Base-by-base conservation (phyloP, 805 yeast species). In the Ogataea methylovora region DNA sequence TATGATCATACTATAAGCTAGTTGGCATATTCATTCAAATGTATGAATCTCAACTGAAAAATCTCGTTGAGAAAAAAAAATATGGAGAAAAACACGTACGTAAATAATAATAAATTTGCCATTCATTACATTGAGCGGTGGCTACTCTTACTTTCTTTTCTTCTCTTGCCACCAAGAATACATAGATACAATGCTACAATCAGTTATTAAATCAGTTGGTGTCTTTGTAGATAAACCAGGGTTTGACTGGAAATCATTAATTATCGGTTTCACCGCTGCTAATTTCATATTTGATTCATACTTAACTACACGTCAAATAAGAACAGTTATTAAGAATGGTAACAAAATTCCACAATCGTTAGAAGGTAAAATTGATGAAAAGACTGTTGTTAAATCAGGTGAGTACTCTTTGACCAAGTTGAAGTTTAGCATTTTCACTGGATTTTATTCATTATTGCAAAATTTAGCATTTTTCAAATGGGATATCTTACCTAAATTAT, bases 391-490 rank as follows among this genome's bases (percentile, higher is more conserved):
- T 37, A 82, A 85, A 54, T 74, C 94, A 2, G 86, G 84, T 49
- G 72, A 69, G 20, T 92, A 90, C 55, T 76, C 90, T 2, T 62
- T 80, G 20, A 84, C 95, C 12, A 88, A 88, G 56, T 72, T 86
- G 35, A 65, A 65, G 45, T 85, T 86, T 53, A 69, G 79, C 1
- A 64, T 84, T 32, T 56, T 82, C 33, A 56, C 73, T 19, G 71
- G 74, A 19, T 45, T 72, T 11, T 70, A 67, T 48, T 59, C 70
- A 4, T 60, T 80, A 27, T 44, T 71, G 11, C 73, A 79, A 51
- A 81, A 79, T 48, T 48, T 79, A 28, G 68, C 68, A 8, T 61
- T 76, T 39, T 65, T 83, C 49, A 65, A 76, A 41, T 74, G 52
- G 43, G 83, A 86, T 48, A 35, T 79, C 3, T 61, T 84, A 39